These are phyloP conservation scores for Fonsecaea erecta DNA, from an alignment of 2,329 filamentous ascomycete species.

Conservation along the genomic window DNA sequence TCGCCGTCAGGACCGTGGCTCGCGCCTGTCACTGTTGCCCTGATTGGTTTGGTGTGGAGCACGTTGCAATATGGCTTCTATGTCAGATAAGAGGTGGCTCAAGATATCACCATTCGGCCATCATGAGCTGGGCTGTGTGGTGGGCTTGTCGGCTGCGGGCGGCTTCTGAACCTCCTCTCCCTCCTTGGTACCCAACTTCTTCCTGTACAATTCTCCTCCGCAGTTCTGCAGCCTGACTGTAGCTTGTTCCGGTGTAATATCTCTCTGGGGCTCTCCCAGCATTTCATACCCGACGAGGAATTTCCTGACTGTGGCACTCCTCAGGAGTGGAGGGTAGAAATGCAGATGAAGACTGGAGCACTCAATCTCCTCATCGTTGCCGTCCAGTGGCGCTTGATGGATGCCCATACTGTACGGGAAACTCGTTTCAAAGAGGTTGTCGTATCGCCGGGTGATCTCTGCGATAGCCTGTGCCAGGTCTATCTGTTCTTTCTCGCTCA, in stretches of 20 bases:
- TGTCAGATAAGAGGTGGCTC: conserved; percentile 47
- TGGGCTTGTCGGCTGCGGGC: conserved; percentile 25
- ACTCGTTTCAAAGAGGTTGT: conserved; percentile 94
- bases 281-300: conserved; percentile 97
- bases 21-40: conserved; percentile 63
- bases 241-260: conserved; percentile 97
- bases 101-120: background rate
- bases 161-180: conserved; percentile 26
- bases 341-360: conserved; percentile 93
- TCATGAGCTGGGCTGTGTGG: background rate
- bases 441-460: conserved; percentile 87
- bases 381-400: conserved; percentile 89
- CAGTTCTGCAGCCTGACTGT: conserved; percentile 75
- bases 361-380: conserved; percentile 80
- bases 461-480: conserved; percentile 82
- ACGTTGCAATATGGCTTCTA: conserved; percentile 71
- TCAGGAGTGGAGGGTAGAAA: conserved; percentile 91
- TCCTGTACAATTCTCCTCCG: conserved; percentile 82
- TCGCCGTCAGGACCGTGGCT: conserved; percentile 64
- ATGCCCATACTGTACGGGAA: conserved; percentile 98
- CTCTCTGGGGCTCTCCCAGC: conserved; percentile 95
- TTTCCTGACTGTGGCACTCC: conserved; percentile 92
- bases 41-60: conserved; percentile 65
- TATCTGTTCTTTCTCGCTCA: conserved; percentile 70
- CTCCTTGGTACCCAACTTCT: conserved; percentile 50